A percentile compares a stretch with the other conserved stretches of the same genome.
phyloP scores from a whole-genome alignment of 805 yeast genomes.

The Candida maesae region DNA sequence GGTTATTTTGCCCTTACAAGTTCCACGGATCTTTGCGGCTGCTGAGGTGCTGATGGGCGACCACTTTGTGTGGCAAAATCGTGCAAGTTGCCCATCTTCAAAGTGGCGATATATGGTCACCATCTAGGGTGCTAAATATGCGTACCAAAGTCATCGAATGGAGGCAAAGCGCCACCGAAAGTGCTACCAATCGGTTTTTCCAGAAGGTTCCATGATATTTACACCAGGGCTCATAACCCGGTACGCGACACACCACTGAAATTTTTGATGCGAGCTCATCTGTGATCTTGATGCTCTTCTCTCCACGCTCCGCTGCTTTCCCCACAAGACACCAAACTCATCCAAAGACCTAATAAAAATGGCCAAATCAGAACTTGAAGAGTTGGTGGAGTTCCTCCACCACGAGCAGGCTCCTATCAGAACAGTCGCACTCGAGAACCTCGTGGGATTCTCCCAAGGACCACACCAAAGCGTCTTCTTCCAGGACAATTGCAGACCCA shows the following conservation, averaged over 20 bases:
- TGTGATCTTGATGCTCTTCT: no score
- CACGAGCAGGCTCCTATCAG: slow-evolving; percentile 75
- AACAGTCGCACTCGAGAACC: slow-evolving; percentile 78
- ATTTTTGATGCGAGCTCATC: slow-evolving; percentile 6
- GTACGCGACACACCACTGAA: slow-evolving; percentile 8
- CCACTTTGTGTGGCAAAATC: no score
- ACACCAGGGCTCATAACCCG: slow-evolving; percentile 3
- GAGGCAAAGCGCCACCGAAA: no score
- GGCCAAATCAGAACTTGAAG: slow-evolving; percentile 38
- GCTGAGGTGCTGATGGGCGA: no score
- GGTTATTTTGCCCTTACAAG: no score
- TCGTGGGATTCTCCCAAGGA: slow-evolving; percentile 79
- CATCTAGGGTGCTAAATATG: no score
- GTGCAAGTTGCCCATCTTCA: no score
- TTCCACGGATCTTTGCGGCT: no score
- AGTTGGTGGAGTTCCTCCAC: slow-evolving; percentile 74
- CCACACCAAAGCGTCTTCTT: slow-evolving; percentile 62
- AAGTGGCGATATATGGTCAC: no score
- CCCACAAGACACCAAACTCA: background rate
- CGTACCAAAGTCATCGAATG: no score
- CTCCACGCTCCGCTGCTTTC: no score
- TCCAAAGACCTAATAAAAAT: slow-evolving; percentile 3
- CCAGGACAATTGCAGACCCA: slow-evolving; percentile 64
- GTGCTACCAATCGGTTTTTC: no score
- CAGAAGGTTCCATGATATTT: slow-evolving; percentile 2